phyloP scores from a whole-genome alignment of 768 basidiomycete genomes.

The Ramaria sp. region DNA sequence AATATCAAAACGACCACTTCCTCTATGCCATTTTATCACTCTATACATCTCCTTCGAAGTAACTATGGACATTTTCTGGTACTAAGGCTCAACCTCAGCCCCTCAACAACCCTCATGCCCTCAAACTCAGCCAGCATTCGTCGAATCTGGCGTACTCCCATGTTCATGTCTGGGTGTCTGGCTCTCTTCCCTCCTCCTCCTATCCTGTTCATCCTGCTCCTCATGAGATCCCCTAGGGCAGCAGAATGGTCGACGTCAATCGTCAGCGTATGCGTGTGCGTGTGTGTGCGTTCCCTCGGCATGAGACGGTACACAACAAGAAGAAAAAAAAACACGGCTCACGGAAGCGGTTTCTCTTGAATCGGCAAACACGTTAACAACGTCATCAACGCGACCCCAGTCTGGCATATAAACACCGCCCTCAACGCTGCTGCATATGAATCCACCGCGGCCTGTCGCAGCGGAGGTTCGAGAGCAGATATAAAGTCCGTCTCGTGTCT shows the following conservation, averaged over 20 bases:
- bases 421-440: conserved; percentile 74
- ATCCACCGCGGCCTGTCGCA: conserved; percentile 52
- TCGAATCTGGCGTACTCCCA: not conserved
- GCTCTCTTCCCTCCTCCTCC: conserved; percentile 17
- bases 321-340: too few relatives aligned
- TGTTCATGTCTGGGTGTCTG: not conserved
- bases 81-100: too few relatives aligned
- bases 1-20: too few relatives aligned
- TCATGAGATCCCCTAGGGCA: conserved; percentile 43
- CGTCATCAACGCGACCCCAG: conserved; percentile 51
- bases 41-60: too few relatives aligned
- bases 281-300: too few relatives aligned
- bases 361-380: conserved; percentile 66
- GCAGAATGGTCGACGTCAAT: too few relatives aligned
- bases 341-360: conserved; percentile 59
- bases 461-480: conserved; percentile 43
- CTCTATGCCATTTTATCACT: too few relatives aligned
- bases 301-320: not conserved
- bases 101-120: too few relatives aligned
- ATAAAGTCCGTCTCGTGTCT: conserved; percentile 57
- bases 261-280: too few relatives aligned
- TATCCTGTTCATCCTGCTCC: conserved; percentile 49
- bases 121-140: too few relatives aligned
- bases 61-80: too few relatives aligned
- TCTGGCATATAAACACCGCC: conserved; percentile 75